A percentile compares a stretch with the other conserved stretches of the same genome.
Evolutionary conservation across 306 rosid genomes (phyloP).

Genomic region (Potentilla sterilis): DNA sequence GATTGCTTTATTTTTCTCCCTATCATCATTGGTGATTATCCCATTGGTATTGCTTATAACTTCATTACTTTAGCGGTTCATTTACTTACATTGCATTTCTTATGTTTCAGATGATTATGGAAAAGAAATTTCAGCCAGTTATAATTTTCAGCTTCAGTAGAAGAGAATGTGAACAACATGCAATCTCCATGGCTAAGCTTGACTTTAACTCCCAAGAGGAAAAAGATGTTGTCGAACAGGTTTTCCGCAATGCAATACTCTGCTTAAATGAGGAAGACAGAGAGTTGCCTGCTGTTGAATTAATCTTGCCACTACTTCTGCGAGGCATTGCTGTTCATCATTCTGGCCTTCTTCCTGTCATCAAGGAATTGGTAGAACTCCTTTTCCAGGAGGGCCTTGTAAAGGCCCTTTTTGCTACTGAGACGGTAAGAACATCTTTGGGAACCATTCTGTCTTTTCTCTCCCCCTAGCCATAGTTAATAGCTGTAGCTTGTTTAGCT

Average conservation of each 20-base stretch:
- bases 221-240: slow-evolving; percentile 72
- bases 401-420: slow-evolving; percentile 97
- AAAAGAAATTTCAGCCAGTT: slow-evolving; percentile 92
- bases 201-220: slow-evolving; percentile 87
- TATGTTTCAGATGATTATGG: slow-evolving; percentile 85
- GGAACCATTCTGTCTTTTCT: slow-evolving; percentile 15
- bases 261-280: slow-evolving; percentile 96
- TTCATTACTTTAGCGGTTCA: not conserved
- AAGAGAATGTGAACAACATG: slow-evolving; percentile 96
- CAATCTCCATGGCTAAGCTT: slow-evolving; percentile 94
- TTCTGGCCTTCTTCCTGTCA: slow-evolving; percentile 98
- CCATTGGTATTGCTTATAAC: not conserved
- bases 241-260: slow-evolving; percentile 76
- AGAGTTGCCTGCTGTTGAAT: slow-evolving; percentile 86
- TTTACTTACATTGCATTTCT: not conserved
- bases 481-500: slow-evolving; percentile 9
- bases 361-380: slow-evolving; percentile 93
- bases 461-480: not conserved
- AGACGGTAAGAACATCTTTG: slow-evolving; percentile 62
- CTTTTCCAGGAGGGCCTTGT: slow-evolving; percentile 99
- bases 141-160: slow-evolving; percentile 95
- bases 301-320: slow-evolving; percentile 90
- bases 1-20: not conserved
- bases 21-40: not conserved
- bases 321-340: slow-evolving; percentile 99